phyloP scores from a whole-genome alignment of 2,329 filamentous ascomycete species.

The Pseudophaeomoniella oleicola region DNA sequence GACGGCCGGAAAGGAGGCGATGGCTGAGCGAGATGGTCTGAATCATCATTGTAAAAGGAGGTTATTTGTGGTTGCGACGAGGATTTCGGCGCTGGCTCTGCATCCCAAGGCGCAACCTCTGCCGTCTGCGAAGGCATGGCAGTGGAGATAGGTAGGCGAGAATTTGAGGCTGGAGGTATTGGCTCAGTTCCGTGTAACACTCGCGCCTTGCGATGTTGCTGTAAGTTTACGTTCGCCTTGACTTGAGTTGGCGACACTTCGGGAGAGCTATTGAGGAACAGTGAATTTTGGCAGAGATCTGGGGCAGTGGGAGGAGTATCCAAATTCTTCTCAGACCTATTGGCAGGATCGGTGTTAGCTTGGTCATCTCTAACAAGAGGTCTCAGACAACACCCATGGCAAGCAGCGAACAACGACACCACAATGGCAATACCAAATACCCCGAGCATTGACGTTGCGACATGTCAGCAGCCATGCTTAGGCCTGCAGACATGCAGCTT shows the following conservation, averaged over 20 bases:
- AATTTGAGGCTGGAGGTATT: slow-evolving; percentile 11
- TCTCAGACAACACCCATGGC: no score
- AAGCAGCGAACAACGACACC: no score
- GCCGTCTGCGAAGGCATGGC: slow-evolving; percentile 9
- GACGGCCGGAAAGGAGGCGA: slow-evolving; percentile 55
- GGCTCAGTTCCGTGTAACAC: slow-evolving; percentile 17
- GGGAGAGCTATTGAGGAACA: slow-evolving; percentile 20
- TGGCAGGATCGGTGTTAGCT: no score
- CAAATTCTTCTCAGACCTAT: not conserved
- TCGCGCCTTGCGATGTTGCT: slow-evolving; percentile 20
- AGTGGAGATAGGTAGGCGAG: slow-evolving; percentile 10
- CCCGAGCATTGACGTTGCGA: no score
- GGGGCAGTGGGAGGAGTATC: not conserved
- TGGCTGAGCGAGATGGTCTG: slow-evolving; percentile 38
- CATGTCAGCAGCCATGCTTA: no score
- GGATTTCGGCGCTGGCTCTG: slow-evolving; percentile 6
- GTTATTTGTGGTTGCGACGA: slow-evolving; percentile 4
- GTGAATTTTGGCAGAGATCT: slow-evolving; percentile 7
- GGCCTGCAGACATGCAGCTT: no score
- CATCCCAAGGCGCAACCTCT: slow-evolving; percentile 17
- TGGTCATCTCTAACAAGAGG: no score
- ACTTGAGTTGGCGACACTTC: slow-evolving; percentile 23
- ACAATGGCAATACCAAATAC: no score
- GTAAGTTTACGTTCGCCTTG: slow-evolving; percentile 12
- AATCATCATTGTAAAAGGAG: slow-evolving; percentile 22